Evolutionary conservation across 2,329 filamentous ascomycete genomes (phyloP), one percentile per base, ranked within the genome.

Genomic region (Pseudocercospora macadamiae): DNA sequence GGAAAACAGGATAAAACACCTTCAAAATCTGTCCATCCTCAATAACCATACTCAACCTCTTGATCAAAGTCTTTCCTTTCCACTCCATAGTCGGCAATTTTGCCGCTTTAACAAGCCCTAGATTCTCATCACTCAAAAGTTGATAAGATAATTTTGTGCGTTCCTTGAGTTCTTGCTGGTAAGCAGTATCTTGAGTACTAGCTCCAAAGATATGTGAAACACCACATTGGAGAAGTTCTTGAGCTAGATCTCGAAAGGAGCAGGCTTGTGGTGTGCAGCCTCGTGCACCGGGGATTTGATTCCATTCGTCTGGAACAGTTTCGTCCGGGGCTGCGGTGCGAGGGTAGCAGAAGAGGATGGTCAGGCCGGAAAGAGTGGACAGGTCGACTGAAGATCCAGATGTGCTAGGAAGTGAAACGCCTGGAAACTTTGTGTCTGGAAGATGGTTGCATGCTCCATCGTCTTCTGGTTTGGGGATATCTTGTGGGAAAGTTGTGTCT

Each of bases 191-290:
- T 62, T 78, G 76, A 19, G 73, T 77, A 16, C 73, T 75, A 16
- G 76, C 52, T 23, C 76, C 76, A 58, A 75, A 79, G 26, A 79
- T 68, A 23, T 71, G 66, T 30, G 60, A 63, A 0, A 77, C 71
- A 4, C 74, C 73, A 5, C 64, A 55, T 2, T 60, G 44, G n/a
- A 60, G 51, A 14, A 77, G 66, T 9, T 72, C 67, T 3, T 66
- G 48, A 2, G 67, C 62, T 3, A 62, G 59, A 62, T 78, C 75
- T 21, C 74, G 73, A 69, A 79, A 79, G 9, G 73, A 73, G 65
- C 77, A 78, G 12, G 76, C 76, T 68, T 78, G 76, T 4, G 76
- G 75, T 12, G 77, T 78, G 65, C 76, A 79, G 54, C 76, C 77
- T 57, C 76, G 67, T 6, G 77, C 77, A 25, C 77, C 76, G 3